Conservation (phyloP, 345 rosid genomes). For the Lagerstroemia speciosa region DNA sequence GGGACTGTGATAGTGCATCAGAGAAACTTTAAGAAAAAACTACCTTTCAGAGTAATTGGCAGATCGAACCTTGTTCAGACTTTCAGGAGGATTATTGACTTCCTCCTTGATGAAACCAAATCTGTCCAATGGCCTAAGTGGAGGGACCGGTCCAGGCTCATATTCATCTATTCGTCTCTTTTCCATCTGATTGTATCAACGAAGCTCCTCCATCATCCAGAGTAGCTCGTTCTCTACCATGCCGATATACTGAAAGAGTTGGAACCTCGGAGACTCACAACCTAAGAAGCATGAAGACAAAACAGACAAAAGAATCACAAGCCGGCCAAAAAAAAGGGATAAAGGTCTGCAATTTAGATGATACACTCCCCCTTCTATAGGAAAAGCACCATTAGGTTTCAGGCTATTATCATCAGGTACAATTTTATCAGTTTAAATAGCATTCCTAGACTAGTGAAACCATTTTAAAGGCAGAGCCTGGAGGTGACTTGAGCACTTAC, state of each 20-base stretch:
- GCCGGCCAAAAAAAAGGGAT: background rate
- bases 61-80: conserved; percentile 40
- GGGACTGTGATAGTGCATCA: background rate
- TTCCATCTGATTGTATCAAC: conserved; percentile 38
- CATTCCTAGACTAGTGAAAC: background rate
- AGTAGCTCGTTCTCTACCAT: background rate
- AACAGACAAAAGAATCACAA: background rate
- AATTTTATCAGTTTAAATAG: background rate
- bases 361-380: background rate
- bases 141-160: conserved; percentile 61
- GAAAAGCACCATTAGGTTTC: background rate
- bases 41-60: conserved; percentile 48
- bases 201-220: background rate
- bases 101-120: conserved; percentile 77
- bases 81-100: conserved; percentile 37
- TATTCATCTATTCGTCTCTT: conserved; percentile 44
- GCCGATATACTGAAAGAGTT: background rate
- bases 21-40: background rate
- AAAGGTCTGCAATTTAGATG: background rate
- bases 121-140: conserved; percentile 53
- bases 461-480: background rate
- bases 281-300: background rate
- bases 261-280: background rate
- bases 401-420: background rate
- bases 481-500: background rate